Conservation (phyloP, 1,284 basidiomycete genomes). For the Ustilago vetiveriae region DNA sequence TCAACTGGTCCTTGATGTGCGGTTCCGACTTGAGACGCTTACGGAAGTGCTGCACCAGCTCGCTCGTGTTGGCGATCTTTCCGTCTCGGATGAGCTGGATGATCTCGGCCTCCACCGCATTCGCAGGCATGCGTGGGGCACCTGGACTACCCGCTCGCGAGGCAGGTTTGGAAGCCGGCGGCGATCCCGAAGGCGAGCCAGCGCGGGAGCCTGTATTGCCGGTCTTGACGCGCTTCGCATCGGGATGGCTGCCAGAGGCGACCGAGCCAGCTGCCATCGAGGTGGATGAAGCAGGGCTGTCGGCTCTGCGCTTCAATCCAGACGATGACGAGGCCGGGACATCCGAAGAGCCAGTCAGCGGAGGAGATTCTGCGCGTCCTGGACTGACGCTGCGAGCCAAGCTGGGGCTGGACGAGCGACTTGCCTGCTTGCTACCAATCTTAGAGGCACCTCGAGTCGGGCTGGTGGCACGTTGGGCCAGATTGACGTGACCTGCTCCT, state of each 20-base stretch:
- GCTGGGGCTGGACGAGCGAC: constrained; percentile 37
- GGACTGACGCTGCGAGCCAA: constrained; percentile 29
- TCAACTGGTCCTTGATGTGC: constrained; percentile 58
- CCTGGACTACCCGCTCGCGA: constrained; percentile 47
- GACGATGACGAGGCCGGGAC: constrained; percentile 9
- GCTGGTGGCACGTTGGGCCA: constrained; percentile 55
- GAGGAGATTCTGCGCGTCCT: constrained; percentile 37
- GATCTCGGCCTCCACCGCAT: constrained; percentile 56
- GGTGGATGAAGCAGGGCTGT: constrained; percentile 9
- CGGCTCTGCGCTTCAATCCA: constrained; percentile 43
- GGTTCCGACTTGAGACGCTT: constrained; percentile 58
- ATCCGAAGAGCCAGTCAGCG: constrained; percentile 8
- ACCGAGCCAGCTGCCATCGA: constrained; percentile 2
- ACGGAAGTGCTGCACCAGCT: constrained; percentile 59
- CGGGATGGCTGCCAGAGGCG: constrained; percentile 16
- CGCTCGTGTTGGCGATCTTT: constrained; percentile 52
- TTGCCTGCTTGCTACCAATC: constrained; percentile 53
- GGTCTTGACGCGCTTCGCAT: constrained; percentile 52
- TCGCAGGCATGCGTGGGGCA: constrained; percentile 33
- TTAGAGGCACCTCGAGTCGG: constrained; percentile 41
- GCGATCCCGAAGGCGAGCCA: constrained; percentile 22
- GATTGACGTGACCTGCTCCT: constrained; percentile 53
- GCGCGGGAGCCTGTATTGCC: constrained; percentile 24
- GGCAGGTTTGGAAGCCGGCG: constrained; percentile 26
- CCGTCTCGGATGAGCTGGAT: constrained; percentile 53